These are phyloP conservation scores for Zelopaecilomyces penicillatus DNA, from an alignment of 2,329 filamentous ascomycete genomes.

Conservation along the genomic window DNA sequence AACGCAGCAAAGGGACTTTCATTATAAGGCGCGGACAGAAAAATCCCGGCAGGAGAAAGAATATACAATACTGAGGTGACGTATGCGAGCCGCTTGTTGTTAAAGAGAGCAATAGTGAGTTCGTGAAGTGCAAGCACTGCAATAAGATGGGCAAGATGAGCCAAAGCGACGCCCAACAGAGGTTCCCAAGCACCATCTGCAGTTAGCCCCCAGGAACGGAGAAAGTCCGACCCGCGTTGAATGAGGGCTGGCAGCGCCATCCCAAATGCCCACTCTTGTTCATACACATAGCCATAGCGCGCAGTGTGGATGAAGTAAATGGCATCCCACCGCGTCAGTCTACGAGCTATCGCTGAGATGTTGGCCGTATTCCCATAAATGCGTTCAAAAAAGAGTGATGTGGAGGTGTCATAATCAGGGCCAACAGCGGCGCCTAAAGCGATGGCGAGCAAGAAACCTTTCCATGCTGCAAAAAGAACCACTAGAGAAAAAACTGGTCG, in stretches of 20 bases:
- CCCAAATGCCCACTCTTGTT: conserved; percentile 83
- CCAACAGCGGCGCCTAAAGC: conserved; percentile 43
- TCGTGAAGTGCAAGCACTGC: conserved; percentile 66
- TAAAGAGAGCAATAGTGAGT: conserved; percentile 51
- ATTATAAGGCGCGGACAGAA: conserved; percentile 77
- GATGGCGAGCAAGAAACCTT: conserved; percentile 54
- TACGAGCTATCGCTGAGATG: conserved; percentile 40
- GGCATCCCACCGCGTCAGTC: conserved; percentile 71
- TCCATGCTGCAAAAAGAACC: conserved; percentile 54
- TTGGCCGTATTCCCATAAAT: conserved; percentile 25
- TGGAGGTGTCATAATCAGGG: conserved; percentile 73
- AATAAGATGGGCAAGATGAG: conserved; percentile 66
- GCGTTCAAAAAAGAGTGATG: conserved; percentile 36
- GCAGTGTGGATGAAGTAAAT: conserved; percentile 64
- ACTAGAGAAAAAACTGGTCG: conserved; percentile 18
- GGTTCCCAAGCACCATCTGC: conserved; percentile 23
- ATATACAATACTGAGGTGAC: conserved; percentile 67
- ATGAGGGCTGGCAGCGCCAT: conserved; percentile 36
- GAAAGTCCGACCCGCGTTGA: conserved; percentile 22
- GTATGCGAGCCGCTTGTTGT: conserved; percentile 50
- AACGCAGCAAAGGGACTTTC: conserved; percentile 74
- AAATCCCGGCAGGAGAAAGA: conserved; percentile 79
- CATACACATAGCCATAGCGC: conserved; percentile 57
- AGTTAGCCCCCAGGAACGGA: conserved; percentile 17
- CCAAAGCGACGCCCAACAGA: conserved; percentile 55